A percentile compares a stretch with the other conserved stretches of the same genome.
These are phyloP conservation scores for Amaranthus tricolor DNA, from an alignment of 179 eudicot genomes.

Conservation along the genomic window DNA sequence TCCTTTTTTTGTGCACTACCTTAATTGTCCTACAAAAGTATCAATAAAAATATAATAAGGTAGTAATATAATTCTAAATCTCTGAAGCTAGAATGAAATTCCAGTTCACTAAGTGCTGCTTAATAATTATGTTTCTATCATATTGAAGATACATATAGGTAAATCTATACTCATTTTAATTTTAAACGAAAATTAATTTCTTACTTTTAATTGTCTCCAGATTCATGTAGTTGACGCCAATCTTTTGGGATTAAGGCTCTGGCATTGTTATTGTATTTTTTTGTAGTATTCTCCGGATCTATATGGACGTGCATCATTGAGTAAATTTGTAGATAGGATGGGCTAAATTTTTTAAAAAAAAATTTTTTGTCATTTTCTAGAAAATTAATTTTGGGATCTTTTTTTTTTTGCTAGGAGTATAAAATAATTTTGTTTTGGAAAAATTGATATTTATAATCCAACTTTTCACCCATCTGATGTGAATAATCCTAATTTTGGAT, in stretches of 20 bases:
- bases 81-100: not conserved
- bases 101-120: not conserved
- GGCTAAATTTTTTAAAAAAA: no score
- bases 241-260: no score
- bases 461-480: not conserved
- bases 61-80: not conserved
- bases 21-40: not conserved
- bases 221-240: no score
- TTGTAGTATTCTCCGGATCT: not conserved
- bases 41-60: not conserved
- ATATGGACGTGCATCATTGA: not conserved
- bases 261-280: no score
- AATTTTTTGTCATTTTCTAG: not conserved
- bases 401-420: no score
- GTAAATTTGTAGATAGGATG: not conserved
- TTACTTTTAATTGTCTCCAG: not conserved
- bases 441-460: no score
- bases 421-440: no score
- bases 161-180: not conserved
- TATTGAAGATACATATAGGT: not conserved
- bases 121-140: not conserved
- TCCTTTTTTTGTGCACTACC: not conserved
- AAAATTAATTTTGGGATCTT: no score
- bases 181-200: not conserved
- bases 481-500: not conserved